phyloP scores from a whole-genome alignment of 768 basidiomycete species.

The Lyophyllum semitale region DNA sequence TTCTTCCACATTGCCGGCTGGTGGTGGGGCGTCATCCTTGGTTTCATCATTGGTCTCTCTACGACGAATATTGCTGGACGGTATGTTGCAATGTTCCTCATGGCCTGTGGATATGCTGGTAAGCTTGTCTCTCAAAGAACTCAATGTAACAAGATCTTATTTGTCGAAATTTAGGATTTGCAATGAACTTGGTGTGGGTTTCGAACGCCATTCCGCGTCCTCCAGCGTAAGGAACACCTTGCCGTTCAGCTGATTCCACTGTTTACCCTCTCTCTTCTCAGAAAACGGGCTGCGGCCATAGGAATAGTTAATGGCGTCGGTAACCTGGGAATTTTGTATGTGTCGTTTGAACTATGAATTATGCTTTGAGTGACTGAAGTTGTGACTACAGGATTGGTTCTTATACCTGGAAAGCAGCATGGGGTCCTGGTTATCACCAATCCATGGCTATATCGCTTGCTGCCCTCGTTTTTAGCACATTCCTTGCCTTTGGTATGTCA shows the following conservation, averaged over 20 bases:
- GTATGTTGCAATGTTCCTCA: slow-evolving; percentile 64
- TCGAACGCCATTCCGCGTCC: slow-evolving; percentile 62
- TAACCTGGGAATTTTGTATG: slow-evolving; percentile 61
- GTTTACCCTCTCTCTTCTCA: slow-evolving; percentile 8
- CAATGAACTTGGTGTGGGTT: slow-evolving; percentile 61
- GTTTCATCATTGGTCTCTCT: slow-evolving; percentile 60
- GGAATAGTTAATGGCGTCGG: slow-evolving; percentile 61
- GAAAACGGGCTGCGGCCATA: slow-evolving; percentile 56
- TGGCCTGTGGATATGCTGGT: slow-evolving; percentile 56
- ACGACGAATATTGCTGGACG: slow-evolving; percentile 54
- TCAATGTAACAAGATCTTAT: no score
- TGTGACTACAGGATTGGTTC: slow-evolving; percentile 51
- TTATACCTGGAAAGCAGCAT: slow-evolving; percentile 59
- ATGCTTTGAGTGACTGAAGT: not conserved
- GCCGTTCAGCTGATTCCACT: not conserved
- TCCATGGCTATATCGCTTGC: slow-evolving; percentile 55
- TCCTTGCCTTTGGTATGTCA: slow-evolving; percentile 1
- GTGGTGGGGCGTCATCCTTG: slow-evolving; percentile 64
- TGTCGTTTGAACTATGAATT: no score
- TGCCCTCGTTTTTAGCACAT: slow-evolving; percentile 32
- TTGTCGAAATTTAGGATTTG: slow-evolving; percentile 30
- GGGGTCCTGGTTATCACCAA: slow-evolving; percentile 63
- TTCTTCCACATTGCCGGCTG: slow-evolving; percentile 59
- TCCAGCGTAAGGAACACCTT: slow-evolving; percentile 41
- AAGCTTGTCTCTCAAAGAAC: no score